Percentiles rank a stretch among this genome's conserved stretches.
These are phyloP conservation scores for Viola odorata DNA, from an alignment of 345 rosid genomes.

Conservation along the genomic window DNA sequence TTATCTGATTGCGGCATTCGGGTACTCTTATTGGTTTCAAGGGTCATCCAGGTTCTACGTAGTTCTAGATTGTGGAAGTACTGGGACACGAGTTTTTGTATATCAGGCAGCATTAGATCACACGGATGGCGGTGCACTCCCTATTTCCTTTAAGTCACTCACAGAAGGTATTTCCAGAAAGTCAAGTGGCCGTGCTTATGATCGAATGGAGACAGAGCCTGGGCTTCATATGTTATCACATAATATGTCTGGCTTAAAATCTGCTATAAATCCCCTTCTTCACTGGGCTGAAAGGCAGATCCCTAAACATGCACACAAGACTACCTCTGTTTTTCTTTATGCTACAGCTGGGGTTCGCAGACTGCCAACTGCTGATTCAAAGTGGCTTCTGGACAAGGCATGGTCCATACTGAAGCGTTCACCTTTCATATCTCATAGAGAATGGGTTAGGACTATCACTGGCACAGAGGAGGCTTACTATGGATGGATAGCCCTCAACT, in stretches of 20 bases:
- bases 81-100: slow-evolving; percentile 89
- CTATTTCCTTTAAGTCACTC: slow-evolving; percentile 58
- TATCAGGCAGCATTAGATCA: slow-evolving; percentile 63
- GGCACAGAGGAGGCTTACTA: slow-evolving; percentile 95
- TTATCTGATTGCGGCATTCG: slow-evolving; percentile 46
- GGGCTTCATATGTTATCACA: slow-evolving; percentile 81
- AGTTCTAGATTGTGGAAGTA: slow-evolving; percentile 98
- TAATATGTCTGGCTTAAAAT: slow-evolving; percentile 66
- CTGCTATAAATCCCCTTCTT: slow-evolving; percentile 76
- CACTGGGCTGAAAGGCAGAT: slow-evolving; percentile 92
- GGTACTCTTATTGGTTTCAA: slow-evolving; percentile 67
- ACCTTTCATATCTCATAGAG: slow-evolving; percentile 64
- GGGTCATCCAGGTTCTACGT: slow-evolving; percentile 76
- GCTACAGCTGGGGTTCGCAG: slow-evolving; percentile 98
- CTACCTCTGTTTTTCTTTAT: slow-evolving; percentile 80
- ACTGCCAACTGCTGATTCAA: slow-evolving; percentile 70
- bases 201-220: slow-evolving; percentile 97
- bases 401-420: slow-evolving; percentile 78
- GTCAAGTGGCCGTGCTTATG: slow-evolving; percentile 85
- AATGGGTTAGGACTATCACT: slow-evolving; percentile 77
- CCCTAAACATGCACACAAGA: slow-evolving; percentile 67
- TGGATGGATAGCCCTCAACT: slow-evolving; percentile 96
- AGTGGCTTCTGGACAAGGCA: slow-evolving; percentile 81
- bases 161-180: slow-evolving; percentile 68
- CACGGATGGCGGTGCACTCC: slow-evolving; percentile 56